Base-by-base conservation (phyloP, 345 rosid species). In the Moricandia moricandioides region DNA sequence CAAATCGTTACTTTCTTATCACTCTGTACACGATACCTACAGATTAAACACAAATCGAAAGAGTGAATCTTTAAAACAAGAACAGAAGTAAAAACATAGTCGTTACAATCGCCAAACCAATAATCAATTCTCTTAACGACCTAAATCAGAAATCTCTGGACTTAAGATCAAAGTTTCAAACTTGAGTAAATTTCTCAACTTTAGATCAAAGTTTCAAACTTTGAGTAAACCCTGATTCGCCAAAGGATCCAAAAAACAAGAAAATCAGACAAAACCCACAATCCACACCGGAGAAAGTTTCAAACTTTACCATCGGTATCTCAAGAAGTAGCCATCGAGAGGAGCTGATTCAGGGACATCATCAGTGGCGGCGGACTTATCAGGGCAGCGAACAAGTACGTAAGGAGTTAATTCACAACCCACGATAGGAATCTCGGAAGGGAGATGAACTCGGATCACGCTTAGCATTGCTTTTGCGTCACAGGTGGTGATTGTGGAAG, bases 341-440 rank as follows among this genome's bases (percentile, higher is more conserved):
- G 98, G 97, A 69, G 93, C 86, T 1, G 91, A 84, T 83, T 92
- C 99, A 1, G 95, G 84, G 7, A 92, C 89, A 83, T 96, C 99
- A 2, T 91, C 95, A 78, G 93, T 84, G 57, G 84, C 60, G 70
- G 77, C 65, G 57, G 78, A 39, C 86, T 85, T 89, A 56, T 93
- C 92, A 0, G 91, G 91, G 14, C 91, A 94, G 71, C 93, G 88
- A 55, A 92, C 69, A 26, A 91, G 89, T 4, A 96, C 96, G 81
- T 92, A 91, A 37, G 99, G 99, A 76, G 99, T 88, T 63, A 92
- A 84, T 84, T 96, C 98, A 70, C 98, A 91, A 81, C 99, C 99
- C 37, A 92, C 98, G 74, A 92, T 92, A 49, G 99, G 99, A 35
- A 92, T 92, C 78, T 96, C 99, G 74, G 99, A 92, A 69, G 98